Base-by-base conservation (phyloP, 257 asterid species). In the Solanum clarkiae region DNA sequence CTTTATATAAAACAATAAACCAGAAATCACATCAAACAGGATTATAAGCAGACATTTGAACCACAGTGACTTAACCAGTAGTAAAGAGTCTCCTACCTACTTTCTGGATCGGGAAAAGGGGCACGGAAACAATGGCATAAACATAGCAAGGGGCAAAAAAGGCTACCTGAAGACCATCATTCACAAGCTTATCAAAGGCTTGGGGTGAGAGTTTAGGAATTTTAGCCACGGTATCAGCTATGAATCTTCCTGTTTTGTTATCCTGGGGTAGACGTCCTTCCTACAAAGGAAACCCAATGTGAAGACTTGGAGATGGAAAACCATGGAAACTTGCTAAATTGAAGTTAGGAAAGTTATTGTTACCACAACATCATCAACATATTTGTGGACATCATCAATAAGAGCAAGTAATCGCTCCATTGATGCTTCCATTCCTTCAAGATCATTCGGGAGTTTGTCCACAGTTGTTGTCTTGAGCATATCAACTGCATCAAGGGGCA, bases 391-490 rank as follows among this genome's bases (percentile, higher is more conserved):
- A 55, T 95, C 99, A 77, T 92, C 97, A 12, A 97, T 92, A 9
- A 97, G 90, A 90, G 95, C 93, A 88, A 95, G 94, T 90, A 97
- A 85, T 24, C 94, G 92, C 84, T 91, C 95, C 98, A 94, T 94
- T n/a, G 98, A 88, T 53, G 94, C 94, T 88, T 95, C 99, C 97
- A 95, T 97, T 87, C 99, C 99, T 88, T 97, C 98, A 57, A 97
- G 89, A 87, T 95, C 98, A 89, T 91, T 92, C 6, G 99, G 98
- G 71, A 97, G 92, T 90, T 94, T 95, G 90, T 97, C 98, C 59
- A 97, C 96, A 62, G 83, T 89, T 68, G 97, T 92, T 62, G 94
- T 93, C 93, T 94, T 94, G 45, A 97, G 96, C 47, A 94, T 89
- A 90, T 94, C 98, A 91, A 91, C 99, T 95, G 88, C 86, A 82